Percentiles rank a stretch among this genome's conserved stretches.
phyloP scores from a whole-genome alignment of 495 filamentous ascomycete genomes.

The Neurospora sp. region DNA sequence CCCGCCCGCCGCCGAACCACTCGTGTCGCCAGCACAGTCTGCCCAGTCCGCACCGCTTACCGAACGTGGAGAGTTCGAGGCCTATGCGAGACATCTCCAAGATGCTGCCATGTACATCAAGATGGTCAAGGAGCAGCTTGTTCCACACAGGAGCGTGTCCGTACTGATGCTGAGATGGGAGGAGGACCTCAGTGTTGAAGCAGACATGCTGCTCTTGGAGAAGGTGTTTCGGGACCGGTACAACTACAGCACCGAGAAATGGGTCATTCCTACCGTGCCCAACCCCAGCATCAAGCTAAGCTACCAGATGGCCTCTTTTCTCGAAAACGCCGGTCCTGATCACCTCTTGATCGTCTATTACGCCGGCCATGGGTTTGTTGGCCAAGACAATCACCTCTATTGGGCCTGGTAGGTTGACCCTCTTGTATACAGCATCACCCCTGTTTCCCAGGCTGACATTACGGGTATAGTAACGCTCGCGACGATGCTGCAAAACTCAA shows the following conservation, averaged over 20 bases:
- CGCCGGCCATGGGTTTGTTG: constrained; percentile 41
- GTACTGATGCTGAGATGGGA: constrained; percentile 47
- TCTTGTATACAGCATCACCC: not conserved
- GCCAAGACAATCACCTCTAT: constrained; percentile 41
- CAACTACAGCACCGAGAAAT: constrained; percentile 42
- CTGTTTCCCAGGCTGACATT: constrained; percentile 4
- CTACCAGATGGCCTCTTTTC: constrained; percentile 38
- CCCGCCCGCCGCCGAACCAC: constrained; percentile 12
- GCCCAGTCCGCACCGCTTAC: constrained; percentile 15
- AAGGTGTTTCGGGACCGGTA: constrained; percentile 43
- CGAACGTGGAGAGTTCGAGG: constrained; percentile 45
- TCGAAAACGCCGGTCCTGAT: constrained; percentile 41
- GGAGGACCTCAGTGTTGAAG: constrained; percentile 39
- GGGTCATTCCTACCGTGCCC: constrained; percentile 39
- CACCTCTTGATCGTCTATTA: constrained; percentile 49
- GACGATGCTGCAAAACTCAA: constrained; percentile 34
- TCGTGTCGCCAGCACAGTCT: constrained; percentile 10
- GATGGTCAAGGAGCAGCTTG: constrained; percentile 33
- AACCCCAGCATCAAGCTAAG: constrained; percentile 45
- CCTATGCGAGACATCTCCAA: constrained; percentile 47
- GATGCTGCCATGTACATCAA: constrained; percentile 47
- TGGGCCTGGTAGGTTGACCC: constrained; percentile 42
- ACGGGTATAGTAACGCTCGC: constrained; percentile 25
- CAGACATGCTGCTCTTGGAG: constrained; percentile 36
- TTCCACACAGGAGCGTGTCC: constrained; percentile 35